These are phyloP conservation scores for Penicillium decumbens DNA, from an alignment of 2,329 filamentous ascomycete genomes.

Conservation along the genomic window DNA sequence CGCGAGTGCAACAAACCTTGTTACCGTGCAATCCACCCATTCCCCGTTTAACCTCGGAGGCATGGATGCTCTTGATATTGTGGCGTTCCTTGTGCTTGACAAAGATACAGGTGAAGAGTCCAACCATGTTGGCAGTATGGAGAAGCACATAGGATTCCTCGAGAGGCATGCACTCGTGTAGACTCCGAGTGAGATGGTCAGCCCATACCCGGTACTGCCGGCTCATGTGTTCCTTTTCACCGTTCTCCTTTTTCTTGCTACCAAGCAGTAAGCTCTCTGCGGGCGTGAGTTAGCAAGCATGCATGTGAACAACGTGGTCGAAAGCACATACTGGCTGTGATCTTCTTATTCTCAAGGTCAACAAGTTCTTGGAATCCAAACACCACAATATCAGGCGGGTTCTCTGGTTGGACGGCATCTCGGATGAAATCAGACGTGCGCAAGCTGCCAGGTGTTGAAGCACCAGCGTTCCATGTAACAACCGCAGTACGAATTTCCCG, in stretches of 20 bases:
- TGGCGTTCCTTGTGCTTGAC: conserved; percentile 74
- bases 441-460: conserved; percentile 82
- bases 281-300: conserved; percentile 24
- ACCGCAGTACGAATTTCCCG: conserved; percentile 73
- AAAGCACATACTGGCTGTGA: conserved; percentile 70
- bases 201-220: conserved; percentile 96
- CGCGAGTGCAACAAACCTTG: conserved; percentile 53
- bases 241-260: conserved; percentile 73
- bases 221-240: conserved; percentile 81
- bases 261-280: conserved; percentile 74
- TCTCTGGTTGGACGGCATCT: conserved; percentile 69
- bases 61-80: conserved; percentile 71
- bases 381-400: conserved; percentile 80
- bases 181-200: conserved; percentile 74
- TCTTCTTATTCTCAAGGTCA: conserved; percentile 93
- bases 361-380: conserved; percentile 99
- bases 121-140: conserved; percentile 84
- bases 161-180: conserved; percentile 77
- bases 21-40: conserved; percentile 96
- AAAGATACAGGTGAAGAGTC: conserved; percentile 93
- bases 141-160: conserved; percentile 77
- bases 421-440: conserved; percentile 76
- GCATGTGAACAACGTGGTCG: background rate
- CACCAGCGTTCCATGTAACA: conserved; percentile 95
- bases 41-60: conserved; percentile 85